Evolutionary conservation across 352 stramenopile species (phyloP).

Genomic region (Globisporangium solare): DNA sequence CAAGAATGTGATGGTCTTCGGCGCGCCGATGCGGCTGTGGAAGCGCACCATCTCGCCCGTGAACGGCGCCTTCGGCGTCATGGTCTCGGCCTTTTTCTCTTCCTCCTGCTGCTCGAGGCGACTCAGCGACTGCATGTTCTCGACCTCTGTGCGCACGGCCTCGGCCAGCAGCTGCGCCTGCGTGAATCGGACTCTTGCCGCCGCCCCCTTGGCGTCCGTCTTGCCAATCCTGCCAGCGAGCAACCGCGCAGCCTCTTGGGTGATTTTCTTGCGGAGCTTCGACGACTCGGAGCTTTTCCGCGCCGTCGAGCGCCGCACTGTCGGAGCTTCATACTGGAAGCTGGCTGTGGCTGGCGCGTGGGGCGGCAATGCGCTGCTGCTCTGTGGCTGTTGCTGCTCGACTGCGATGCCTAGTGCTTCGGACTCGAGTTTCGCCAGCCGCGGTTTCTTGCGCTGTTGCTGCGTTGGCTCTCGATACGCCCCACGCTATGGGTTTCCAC

Average conservation of each 20-base stretch:
- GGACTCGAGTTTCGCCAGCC: conserved; percentile 3
- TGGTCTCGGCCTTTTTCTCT: conserved; percentile 71
- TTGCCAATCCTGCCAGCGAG: conserved; percentile 11
- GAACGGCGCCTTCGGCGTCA: conserved; percentile 63
- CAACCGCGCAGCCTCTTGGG: conserved; percentile 44
- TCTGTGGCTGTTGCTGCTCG: background rate
- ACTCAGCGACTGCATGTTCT: conserved; percentile 77
- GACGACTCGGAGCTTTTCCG: conserved; percentile 57
- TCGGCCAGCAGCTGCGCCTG: conserved; percentile 67
- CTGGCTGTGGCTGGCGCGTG: conserved; percentile 2
- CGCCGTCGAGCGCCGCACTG: conserved; percentile 52
- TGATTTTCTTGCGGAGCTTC: conserved; percentile 49
- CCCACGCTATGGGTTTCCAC: conserved; percentile 1
- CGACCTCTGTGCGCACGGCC: conserved; percentile 72
- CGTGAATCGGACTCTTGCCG: conserved; percentile 31
- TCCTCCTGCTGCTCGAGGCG: conserved; percentile 76
- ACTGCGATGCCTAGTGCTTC: background rate
- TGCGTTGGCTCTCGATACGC: conserved; percentile 30
- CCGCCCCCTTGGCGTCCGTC: conserved; percentile 25
- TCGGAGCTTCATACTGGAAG: conserved; percentile 34
- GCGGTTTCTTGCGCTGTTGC: conserved; percentile 12
- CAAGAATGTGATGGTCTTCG: conserved; percentile 82
- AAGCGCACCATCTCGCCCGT: conserved; percentile 67
- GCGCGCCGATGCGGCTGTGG: conserved; percentile 50
- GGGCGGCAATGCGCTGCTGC: background rate